phyloP scores from a whole-genome alignment of 2,329 filamentous ascomycete species.

The Aspergillus novoparasiticus region DNA sequence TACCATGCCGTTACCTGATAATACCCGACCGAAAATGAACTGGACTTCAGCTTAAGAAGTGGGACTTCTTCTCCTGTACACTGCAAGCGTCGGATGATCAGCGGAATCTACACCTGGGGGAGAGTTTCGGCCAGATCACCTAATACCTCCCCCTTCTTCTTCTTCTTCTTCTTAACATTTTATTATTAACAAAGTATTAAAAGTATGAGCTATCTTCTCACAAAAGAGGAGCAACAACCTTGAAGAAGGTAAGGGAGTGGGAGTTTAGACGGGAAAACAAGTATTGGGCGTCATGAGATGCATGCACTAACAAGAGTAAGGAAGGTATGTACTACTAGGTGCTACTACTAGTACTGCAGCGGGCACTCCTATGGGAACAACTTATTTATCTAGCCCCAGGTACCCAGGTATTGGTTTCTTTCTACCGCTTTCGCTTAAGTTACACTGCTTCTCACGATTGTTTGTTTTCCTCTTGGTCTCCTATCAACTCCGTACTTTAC shows the following conservation, averaged over 20 bases:
- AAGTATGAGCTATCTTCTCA: neutral
- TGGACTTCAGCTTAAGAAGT: constrained; percentile 7
- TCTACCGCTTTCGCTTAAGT: neutral
- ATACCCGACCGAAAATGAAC: neutral
- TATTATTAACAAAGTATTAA: neutral
- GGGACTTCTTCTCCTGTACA: constrained; percentile 8
- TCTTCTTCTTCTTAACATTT: constrained; percentile 1
- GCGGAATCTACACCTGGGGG: constrained; percentile 21
- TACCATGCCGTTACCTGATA: neutral
- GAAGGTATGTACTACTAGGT: neutral
- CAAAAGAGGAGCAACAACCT: neutral
- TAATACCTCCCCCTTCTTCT: neutral
- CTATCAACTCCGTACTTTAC: too few relatives aligned
- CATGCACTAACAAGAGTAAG: neutral
- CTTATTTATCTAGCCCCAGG: neutral
- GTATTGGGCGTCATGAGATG: neutral
- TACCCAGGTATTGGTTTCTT: neutral
- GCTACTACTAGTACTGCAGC: neutral
- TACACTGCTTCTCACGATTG: neutral
- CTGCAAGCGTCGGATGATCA: constrained; percentile 29
- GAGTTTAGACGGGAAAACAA: neutral
- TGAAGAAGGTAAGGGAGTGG: neutral
- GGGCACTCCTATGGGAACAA: neutral
- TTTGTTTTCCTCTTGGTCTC: neutral
- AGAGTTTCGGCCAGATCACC: constrained; percentile 19